Base-by-base conservation (phyloP, 1,139 yeast genomes). In the Blastobotrys apis region DNA sequence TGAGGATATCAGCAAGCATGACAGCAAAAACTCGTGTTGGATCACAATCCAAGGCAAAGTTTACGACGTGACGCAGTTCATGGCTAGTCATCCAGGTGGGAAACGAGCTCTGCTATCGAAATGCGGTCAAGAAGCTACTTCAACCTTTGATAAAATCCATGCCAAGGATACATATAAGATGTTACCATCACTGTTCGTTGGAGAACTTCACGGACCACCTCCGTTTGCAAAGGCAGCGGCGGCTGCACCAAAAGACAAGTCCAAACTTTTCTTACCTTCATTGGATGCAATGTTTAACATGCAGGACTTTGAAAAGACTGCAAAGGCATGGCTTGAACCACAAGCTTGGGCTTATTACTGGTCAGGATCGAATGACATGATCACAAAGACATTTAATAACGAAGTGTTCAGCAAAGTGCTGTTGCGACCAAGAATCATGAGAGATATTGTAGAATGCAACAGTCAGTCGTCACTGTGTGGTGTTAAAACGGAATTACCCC, bases 61-160 rank as follows among this genome's bases (percentile, higher is more conserved):
- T 5, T 75, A 76, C 55, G 77, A 77, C 56, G 74, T 76, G 23
- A 68, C 75, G 10, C 66, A 66, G 35, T 77, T 77, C 53, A 53
- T 77, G 17, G 63, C 63, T 31, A 71, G 74, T 43, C 80, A 75
- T 50, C 81, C 81, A 0, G 81, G 81, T 12, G 81, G 81, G 2
- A 58, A 71, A 1, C 75, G 67, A 6, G 73, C 77, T 36, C 74
- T 77, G 37, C 58, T 76, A 50, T 73, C 73, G 53, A 74, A 73
- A 52, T 81, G 80, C 6, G 81, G 81, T 1, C 68, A 72, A 47
- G 81, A 77, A 54, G 80, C 80, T n/a, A 75, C 81, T 29, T 75
- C 74, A 54, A 79, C 73, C 10, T 77, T 77, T 58, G 78, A 75
- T 53, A 75, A 78, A 27, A 67, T 77, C 48, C 81, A 77, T 56